Base-by-base conservation (phyloP, 108 stramenopile species). In the Cyclostephanos tholiformis region DNA sequence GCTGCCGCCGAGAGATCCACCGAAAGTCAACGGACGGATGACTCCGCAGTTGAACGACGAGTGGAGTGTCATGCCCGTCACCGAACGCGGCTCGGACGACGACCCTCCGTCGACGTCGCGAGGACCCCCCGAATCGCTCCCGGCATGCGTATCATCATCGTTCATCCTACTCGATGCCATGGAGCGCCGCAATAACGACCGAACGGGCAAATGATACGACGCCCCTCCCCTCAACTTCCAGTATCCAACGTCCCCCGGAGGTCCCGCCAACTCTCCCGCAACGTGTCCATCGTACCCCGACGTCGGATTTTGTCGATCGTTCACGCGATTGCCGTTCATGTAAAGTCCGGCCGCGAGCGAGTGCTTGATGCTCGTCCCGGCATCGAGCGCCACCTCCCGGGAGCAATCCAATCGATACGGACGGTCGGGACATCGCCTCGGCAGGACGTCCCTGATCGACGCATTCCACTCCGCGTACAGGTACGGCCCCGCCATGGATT, bases 161-260 rank as follows among this genome's bases (percentile, higher is more conserved):
- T 64, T 19, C 39, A 66, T 58, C 32, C 22, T 50, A 23, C 67
- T 61, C 38, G 63, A 51, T 8, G 64, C 17, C 11, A 50, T 26
- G 52, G 64, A 65, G 56, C 72, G 68, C 23, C n/a, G n/a, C n/a
- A 23, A 25, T n/a, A 86, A 26, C 43, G 86, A 56, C 22, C 79
- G 79, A 16, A 87, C 56, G 2, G 75, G 82, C 39, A 72, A 49
- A 82, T 94, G 90, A 56, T 77, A 66, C 0, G 90, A 69, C 12
- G 44, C 65, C 17, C 90, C 89, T 8, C 88, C 86, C 72, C 86
- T 79, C 8, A 79, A 44, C 60, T 91, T 94, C 50, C 75, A 71
- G 74, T 85, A 94, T 2, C 93, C 93, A 10, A 89, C 84, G 76
- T 91, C 90, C 46, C 93, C 93, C 11, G 93, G 93, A 35, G 93